phyloP scores from a whole-genome alignment of 2,329 filamentous ascomycete genomes.

The Fusarium proliferatum region DNA sequence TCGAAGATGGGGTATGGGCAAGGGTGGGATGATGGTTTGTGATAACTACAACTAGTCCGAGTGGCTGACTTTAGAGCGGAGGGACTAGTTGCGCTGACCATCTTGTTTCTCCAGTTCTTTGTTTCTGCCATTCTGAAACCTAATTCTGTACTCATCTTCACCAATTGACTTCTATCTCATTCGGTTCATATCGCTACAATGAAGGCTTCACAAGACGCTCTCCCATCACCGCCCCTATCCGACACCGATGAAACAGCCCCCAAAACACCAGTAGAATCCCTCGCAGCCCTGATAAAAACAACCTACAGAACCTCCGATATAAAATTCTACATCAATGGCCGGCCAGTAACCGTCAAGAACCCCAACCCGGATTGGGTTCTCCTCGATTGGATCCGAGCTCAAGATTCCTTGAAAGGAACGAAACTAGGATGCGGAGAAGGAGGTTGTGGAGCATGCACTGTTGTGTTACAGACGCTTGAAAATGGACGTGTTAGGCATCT shows the following conservation, averaged over 20 bases:
- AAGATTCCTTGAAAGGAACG: neutral
- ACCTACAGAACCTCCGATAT: neutral
- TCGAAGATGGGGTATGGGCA: neutral
- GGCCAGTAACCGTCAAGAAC: neutral
- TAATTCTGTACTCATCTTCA: neutral
- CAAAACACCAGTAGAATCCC: neutral
- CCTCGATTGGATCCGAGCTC: neutral
- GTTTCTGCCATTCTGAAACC: accelerated
- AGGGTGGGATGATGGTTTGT: neutral
- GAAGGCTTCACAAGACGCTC: neutral
- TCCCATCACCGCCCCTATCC: slow-evolving; percentile 1
- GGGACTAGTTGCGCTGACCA: neutral
- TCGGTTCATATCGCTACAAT: neutral
- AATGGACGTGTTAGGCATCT: neutral
- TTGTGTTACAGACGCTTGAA: neutral
- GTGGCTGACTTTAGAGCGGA: neutral
- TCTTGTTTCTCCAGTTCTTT: neutral
- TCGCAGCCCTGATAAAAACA: neutral
- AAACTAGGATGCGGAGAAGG: slow-evolving; percentile 3
- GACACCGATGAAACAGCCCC: neutral
- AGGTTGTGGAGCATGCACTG: neutral
- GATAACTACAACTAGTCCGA: slow-evolving; percentile 6
- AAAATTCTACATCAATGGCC: neutral
- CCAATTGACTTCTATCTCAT: neutral
- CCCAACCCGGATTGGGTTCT: slow-evolving; percentile 1